A percentile compares a stretch with the other conserved stretches of the same genome.
Conservation (phyloP, 192 early-diverging fungal species). For the Martensiomyces pterosporus region DNA sequence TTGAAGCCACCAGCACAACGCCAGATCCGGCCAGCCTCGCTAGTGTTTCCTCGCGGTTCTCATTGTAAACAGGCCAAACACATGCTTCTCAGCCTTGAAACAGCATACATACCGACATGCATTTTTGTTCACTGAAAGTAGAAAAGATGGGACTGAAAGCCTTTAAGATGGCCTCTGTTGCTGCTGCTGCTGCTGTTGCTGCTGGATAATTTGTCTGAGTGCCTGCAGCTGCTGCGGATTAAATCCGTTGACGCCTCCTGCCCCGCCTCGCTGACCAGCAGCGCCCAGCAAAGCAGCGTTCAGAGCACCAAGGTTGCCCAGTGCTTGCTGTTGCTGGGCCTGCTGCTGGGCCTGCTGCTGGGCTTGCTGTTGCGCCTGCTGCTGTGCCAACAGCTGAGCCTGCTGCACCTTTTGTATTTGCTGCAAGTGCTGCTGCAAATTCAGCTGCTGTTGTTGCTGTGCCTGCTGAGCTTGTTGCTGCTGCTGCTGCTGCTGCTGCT, state of each 20-base stretch:
- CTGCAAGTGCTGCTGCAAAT: slow-evolving; percentile 6
- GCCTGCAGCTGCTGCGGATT: slow-evolving; percentile 28
- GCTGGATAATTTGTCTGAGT: slow-evolving; percentile 29
- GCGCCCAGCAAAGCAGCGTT: slow-evolving; percentile 24
- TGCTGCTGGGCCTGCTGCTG: slow-evolving; percentile 24
- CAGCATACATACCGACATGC: background rate
- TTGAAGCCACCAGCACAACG: background rate
- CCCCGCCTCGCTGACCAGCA: slow-evolving; percentile 20
- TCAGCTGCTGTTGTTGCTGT: slow-evolving; percentile 10
- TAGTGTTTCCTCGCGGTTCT: too few relatives aligned
- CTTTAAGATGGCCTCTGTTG: slow-evolving; percentile 17
- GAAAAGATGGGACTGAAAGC: slow-evolving; percentile 17
- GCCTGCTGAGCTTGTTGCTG: slow-evolving; percentile 8
- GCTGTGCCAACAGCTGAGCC: slow-evolving; percentile 14
- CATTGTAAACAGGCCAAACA: too few relatives aligned
- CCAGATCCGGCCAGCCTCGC: too few relatives aligned
- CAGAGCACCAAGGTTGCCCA: slow-evolving; percentile 22
- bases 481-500: slow-evolving; percentile 4
- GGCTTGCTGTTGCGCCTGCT: slow-evolving; percentile 15
- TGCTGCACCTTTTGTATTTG: slow-evolving; percentile 12
- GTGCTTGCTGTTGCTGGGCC: slow-evolving; percentile 11
- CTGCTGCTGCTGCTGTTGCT: slow-evolving; percentile 36
- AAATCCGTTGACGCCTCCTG: slow-evolving; percentile 16
- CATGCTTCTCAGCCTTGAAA: too few relatives aligned
- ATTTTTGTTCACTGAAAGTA: background rate